These are phyloP conservation scores for Cryptococcus sp. DNA, from an alignment of 1,284 basidiomycete genomes.

Conservation along the genomic window DNA sequence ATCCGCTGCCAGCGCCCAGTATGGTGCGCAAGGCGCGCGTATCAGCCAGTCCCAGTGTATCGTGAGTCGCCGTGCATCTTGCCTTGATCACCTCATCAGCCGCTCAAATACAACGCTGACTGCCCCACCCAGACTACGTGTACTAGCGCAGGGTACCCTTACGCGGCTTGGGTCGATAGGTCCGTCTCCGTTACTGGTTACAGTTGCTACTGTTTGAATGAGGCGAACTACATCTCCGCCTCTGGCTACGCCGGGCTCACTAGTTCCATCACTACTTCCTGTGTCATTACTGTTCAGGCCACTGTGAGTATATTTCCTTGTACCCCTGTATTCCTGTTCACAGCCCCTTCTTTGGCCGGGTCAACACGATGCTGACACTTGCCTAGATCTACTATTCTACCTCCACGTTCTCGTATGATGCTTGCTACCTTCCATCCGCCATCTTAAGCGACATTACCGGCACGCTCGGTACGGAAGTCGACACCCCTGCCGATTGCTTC, in stretches of 20 bases:
- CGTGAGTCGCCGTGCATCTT: background rate
- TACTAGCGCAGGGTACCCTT: background rate
- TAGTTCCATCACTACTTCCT: no score
- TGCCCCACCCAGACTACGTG: background rate
- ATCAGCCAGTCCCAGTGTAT: background rate
- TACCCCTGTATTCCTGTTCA: no score
- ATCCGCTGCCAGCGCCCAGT: background rate
- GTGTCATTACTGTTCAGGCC: no score
- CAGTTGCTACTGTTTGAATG: constrained; percentile 9
- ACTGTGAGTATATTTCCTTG: no score
- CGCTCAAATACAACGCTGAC: background rate
- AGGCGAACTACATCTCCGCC: constrained; percentile 1
- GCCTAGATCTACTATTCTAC: background rate
- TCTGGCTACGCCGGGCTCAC: no score
- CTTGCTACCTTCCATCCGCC: constrained; percentile 5
- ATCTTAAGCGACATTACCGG: background rate
- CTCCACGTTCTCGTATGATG: constrained; percentile 8
- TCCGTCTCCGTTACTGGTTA: background rate
- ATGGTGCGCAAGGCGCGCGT: no score
- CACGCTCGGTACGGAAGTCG: constrained; percentile 2
- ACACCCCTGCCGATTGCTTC: constrained; percentile 11
- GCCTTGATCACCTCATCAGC: background rate
- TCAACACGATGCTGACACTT: no score
- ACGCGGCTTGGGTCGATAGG: background rate
- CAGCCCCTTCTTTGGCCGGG: no score